Evolutionary conservation across 1,284 basidiomycete genomes (phyloP).

Genomic region (Veloboletus limbatus): DNA sequence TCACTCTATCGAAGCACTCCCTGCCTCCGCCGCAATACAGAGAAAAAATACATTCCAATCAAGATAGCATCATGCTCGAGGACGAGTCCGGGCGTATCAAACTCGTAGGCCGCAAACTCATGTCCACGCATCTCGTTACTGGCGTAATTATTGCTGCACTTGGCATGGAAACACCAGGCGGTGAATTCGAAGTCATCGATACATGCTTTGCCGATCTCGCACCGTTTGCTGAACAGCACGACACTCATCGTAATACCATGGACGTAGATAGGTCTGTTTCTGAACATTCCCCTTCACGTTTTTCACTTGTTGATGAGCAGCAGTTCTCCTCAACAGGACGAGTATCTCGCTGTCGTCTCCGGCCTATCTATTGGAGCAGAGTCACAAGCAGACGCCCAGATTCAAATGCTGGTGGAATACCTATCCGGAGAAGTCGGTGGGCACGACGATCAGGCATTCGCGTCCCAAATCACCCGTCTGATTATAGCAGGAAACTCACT

Average conservation of each 20-base stretch:
- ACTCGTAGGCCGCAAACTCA: conserved; percentile 73
- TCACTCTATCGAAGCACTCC: conserved; percentile 61
- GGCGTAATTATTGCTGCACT: conserved; percentile 89
- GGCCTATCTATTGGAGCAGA: conserved; percentile 70
- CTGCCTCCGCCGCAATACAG: conserved; percentile 79
- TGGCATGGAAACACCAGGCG: conserved; percentile 84
- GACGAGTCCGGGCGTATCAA: conserved; percentile 93
- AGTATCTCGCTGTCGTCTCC: conserved; percentile 84
- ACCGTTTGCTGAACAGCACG: conserved; percentile 37
- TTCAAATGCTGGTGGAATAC: conserved; percentile 85
- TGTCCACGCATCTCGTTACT: conserved; percentile 69
- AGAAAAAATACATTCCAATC: conserved; percentile 72
- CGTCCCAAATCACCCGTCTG: conserved; percentile 74
- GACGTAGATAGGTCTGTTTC: conserved; percentile 41
- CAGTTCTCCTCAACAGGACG: conserved; percentile 37
- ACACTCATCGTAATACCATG: conserved; percentile 40
- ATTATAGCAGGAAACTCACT: conserved; percentile 89
- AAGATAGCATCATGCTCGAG: conserved; percentile 87
- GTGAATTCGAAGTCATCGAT: conserved; percentile 96
- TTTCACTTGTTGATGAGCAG: conserved; percentile 8
- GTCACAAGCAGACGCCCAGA: conserved; percentile 67
- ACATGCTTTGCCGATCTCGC: conserved; percentile 83
- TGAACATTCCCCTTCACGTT: conserved; percentile 8
- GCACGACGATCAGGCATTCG: conserved; percentile 58
- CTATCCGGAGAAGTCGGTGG: conserved; percentile 83